phyloP scores from a whole-genome alignment of 306 rosid species.

The Carpinus viminea region DNA sequence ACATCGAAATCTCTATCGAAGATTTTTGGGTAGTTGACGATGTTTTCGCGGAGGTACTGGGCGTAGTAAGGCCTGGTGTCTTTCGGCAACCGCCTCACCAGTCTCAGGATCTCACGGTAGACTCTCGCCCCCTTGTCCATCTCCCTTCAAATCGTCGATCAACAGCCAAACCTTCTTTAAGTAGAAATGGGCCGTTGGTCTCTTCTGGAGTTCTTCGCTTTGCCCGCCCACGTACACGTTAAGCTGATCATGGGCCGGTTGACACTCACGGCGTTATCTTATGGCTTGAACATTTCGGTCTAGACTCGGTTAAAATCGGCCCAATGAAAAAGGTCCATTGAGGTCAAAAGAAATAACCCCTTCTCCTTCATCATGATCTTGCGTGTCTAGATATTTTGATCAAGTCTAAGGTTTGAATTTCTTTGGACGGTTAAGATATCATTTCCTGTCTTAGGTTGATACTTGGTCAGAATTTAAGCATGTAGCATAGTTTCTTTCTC shows the following conservation, averaged over 20 bases:
- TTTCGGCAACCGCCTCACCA: constrained; percentile 55
- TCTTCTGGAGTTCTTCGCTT: no score
- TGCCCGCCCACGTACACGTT: neutral
- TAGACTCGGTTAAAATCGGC: neutral
- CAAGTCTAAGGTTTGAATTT: no score
- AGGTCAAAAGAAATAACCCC: no score
- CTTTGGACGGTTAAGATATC: no score
- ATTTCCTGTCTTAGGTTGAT: no score
- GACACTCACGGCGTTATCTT: neutral
- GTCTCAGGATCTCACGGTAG: constrained; percentile 67
- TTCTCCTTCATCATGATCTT: no score
- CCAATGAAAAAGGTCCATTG: neutral
- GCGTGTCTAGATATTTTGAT: no score
- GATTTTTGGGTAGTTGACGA: constrained; percentile 53
- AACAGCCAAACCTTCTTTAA: neutral
- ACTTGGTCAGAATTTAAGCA: no score
- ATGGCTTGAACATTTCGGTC: neutral
- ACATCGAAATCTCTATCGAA: constrained; percentile 39
- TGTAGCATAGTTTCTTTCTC: neutral
- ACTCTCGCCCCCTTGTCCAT: constrained; percentile 73
- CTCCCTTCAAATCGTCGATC: neutral
- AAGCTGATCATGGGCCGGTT: neutral
- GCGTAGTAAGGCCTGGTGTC: constrained; percentile 62
- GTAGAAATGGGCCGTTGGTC: constrained; percentile 1
- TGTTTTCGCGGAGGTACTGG: constrained; percentile 73